phyloP scores from a whole-genome alignment of 2,329 filamentous ascomycete species.

The Cucurbitaria berberidis region DNA sequence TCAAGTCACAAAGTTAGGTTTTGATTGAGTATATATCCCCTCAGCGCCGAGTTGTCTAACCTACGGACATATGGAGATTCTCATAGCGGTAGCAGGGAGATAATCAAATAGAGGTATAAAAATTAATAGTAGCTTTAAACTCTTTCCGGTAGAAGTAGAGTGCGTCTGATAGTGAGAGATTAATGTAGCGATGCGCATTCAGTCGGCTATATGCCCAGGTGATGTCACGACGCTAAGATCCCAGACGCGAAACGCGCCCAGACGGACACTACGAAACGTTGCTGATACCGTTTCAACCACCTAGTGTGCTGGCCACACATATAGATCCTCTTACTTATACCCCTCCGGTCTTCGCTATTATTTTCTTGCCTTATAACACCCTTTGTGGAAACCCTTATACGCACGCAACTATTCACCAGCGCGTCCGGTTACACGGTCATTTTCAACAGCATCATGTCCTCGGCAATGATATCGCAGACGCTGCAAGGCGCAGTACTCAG shows the following conservation, averaged over 20 bases:
- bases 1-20: too few species aligned
- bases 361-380: neutral
- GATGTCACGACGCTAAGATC: conserved; percentile 13
- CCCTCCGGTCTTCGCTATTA: neutral
- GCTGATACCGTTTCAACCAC: conserved; percentile 8
- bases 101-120: too few species aligned
- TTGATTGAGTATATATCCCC: too few species aligned
- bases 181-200: conserved; percentile 10
- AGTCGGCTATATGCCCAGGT: too few species aligned
- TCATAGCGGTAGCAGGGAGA: too few species aligned
- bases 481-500: conserved; percentile 70
- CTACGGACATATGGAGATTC: neutral
- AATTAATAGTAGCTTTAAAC: too few species aligned
- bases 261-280: conserved; percentile 7
- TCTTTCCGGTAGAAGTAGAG: neutral
- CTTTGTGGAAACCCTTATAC: neutral
- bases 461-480: conserved; percentile 43
- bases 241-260: conserved; percentile 11
- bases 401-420: neutral
- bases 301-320: conserved; percentile 12
- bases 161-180: conserved; percentile 1
- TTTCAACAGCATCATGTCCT: conserved; percentile 31
- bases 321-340: conserved; percentile 1
- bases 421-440: neutral
- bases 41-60: neutral